Percentiles rank a stretch among this genome's conserved stretches.
These are phyloP conservation scores for Tubosaeta sp. DNA, from an alignment of 768 basidiomycete genomes.

Conservation along the genomic window DNA sequence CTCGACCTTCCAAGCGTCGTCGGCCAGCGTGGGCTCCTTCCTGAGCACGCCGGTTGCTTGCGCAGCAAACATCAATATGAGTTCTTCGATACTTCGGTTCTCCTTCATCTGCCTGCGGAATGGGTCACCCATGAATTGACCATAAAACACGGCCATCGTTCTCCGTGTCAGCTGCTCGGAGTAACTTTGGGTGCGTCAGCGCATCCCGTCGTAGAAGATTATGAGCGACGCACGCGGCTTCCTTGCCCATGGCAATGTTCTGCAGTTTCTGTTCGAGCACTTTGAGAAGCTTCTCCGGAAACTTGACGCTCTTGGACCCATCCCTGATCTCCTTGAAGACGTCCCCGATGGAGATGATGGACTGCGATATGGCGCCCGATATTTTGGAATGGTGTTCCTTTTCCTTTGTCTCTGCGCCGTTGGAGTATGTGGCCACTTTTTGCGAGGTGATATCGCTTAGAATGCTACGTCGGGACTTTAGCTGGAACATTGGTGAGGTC, in stretches of 20 bases:
- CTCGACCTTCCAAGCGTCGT: slow-evolving; percentile 90
- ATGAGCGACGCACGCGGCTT: slow-evolving; percentile 63
- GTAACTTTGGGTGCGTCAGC: slow-evolving; percentile 49
- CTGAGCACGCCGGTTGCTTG: slow-evolving; percentile 82
- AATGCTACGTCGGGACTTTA: slow-evolving; percentile 42
- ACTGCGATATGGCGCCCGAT: slow-evolving; percentile 54
- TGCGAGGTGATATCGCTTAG: slow-evolving; percentile 68
- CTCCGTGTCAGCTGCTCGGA: slow-evolving; percentile 86
- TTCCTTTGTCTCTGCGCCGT: slow-evolving; percentile 42
- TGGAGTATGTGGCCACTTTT: slow-evolving; percentile 37
- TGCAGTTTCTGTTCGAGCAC: slow-evolving; percentile 86
- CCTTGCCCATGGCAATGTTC: slow-evolving; percentile 91
- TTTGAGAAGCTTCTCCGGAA: slow-evolving; percentile 91
- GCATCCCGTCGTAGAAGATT: slow-evolving; percentile 1
- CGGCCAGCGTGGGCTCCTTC: slow-evolving; percentile 81
- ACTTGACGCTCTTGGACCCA: slow-evolving; percentile 82
- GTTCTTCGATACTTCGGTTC: slow-evolving; percentile 94
- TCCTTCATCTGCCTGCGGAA: slow-evolving; percentile 93
- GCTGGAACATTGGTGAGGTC: slow-evolving; percentile 3
- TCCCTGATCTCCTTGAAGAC: slow-evolving; percentile 76
- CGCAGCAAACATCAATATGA: slow-evolving; percentile 94
- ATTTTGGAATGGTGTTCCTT: slow-evolving; percentile 67
- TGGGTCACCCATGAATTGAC: slow-evolving; percentile 77
- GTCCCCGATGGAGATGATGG: slow-evolving; percentile 63
- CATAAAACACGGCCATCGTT: slow-evolving; percentile 91